These are phyloP conservation scores for Ocimum tenuiflorum DNA, from an alignment of 257 asterid genomes.

Conservation along the genomic window DNA sequence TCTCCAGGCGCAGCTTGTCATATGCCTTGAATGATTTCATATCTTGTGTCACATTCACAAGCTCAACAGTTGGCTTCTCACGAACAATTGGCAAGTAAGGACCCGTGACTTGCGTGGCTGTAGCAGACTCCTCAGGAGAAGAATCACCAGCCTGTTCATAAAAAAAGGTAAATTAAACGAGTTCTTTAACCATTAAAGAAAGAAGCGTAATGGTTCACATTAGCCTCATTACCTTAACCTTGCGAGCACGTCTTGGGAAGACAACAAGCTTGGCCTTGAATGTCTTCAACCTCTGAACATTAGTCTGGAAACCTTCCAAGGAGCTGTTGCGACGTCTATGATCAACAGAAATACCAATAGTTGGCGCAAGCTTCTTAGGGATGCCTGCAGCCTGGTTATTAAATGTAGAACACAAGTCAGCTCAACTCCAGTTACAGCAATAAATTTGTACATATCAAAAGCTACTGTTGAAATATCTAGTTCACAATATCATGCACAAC, in stretches of 20 bases:
- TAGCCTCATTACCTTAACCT: conserved; percentile 34
- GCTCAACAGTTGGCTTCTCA: conserved; percentile 59
- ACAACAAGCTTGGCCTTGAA: conserved; percentile 73
- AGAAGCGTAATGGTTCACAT: not conserved
- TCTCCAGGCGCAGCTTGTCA: conserved; percentile 67
- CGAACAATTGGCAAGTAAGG: conserved; percentile 51
- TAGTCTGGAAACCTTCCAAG: conserved; percentile 64
- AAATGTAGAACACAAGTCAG: too few relatives aligned
- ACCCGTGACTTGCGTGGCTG: conserved; percentile 72
- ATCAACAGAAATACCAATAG: conserved; percentile 52
- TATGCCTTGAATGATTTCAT: conserved; percentile 72
- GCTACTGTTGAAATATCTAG: too few relatives aligned
- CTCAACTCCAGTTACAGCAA: too few relatives aligned
- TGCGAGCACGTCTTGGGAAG: conserved; percentile 62
- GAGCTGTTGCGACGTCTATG: conserved; percentile 60
- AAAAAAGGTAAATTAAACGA: too few relatives aligned
- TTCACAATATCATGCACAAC: too few relatives aligned
- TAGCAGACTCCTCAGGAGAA: conserved; percentile 59
- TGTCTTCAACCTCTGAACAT: conserved; percentile 58
- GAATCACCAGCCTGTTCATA: conserved; percentile 62
- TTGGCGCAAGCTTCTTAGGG: conserved; percentile 56
- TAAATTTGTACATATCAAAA: too few relatives aligned
- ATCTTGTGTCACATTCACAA: conserved; percentile 57
- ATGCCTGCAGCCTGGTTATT: conserved; percentile 50
- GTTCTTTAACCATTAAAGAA: too few relatives aligned